Base-by-base conservation (phyloP, 768 basidiomycete genomes). In the Auricularia cornea region DNA sequence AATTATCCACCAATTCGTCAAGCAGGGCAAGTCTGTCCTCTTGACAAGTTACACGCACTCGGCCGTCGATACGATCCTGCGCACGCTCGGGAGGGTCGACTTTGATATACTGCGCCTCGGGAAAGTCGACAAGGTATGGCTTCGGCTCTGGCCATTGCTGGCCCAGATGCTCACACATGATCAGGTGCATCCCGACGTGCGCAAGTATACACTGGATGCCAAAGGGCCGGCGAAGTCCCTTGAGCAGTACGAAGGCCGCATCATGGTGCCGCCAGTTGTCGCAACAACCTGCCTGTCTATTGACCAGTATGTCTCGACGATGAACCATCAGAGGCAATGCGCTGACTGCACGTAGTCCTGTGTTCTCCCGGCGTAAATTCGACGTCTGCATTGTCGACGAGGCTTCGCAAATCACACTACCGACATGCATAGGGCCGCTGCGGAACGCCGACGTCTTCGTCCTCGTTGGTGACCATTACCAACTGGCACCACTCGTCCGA, bases 301-400 rank as follows among this genome's bases (percentile, higher is more conserved):
- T 64, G 94, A 98, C 67, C 92, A 99, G 95, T 97, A 68, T 72
- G 92, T 80, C 35, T 38, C 16, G 3, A 29, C 48, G 16, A 38
- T 1, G 62, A 38, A 56, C 56, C 64, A 48, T 66, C 40, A 33
- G 38, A 62, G 67, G n/a, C 68, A 38, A 60, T 44, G 44, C n/a
- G 5, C n/a, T 44, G 18, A 31, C 59, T n/a, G n/a, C n/a, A n/a
- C n/a, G 16, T 66, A 94, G 95, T 70, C 85, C 94, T 0, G 70
- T 99, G 6, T 98, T 99, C 74, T 81, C 82, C 57, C 84, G 89
- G 11, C 82, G 96, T 6, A 85, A 76, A 26, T 99, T 98, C 70
- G 94, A 99, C 72, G 94, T 92, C 69, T 98, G 96, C 75, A 97
- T 99, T 62, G 89, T 99, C 20, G 97, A 98, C 66, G 97, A 99